Evolutionary conservation across 2,329 filamentous ascomycete species (phyloP), one percentile per base, ranked within the genome.

Genomic region (Sporothrix brasiliensis): DNA sequence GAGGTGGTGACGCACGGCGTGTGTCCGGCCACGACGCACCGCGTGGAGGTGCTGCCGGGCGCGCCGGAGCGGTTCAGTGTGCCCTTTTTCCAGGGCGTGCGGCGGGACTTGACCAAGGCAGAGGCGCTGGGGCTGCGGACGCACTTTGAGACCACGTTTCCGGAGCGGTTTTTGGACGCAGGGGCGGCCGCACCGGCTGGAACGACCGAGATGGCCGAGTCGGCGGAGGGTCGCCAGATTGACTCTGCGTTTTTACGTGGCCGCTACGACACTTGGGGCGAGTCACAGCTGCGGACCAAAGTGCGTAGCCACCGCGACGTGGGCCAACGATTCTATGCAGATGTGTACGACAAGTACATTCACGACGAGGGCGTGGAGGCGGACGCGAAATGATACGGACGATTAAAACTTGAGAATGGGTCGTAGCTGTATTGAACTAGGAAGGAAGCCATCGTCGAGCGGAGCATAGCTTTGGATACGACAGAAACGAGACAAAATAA

Each of bases 1-100:
- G 86, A 88, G 75, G 84, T 85, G 1, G 83, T 86, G 1, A 88
- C 86, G 0, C 79, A 82, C 69, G 85, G 86, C 0, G 79, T 82
- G 1, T 85, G 86, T 72, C 83, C 81, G 71, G 86, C 86, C 2
- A 88, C 86, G 0, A 83, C 83, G 0, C 79, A 84, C 69, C 77
- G 83, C 54, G 81, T 84, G 60, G 72, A 82, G 5, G 81, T 84
- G 58, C 72, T 82, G 5, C 10, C 39, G 16, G 41, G 63, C 19
- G 21, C 27, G 75, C 78, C 0, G 1, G 80, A 81, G 71, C 73
- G 82, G 11, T 83, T 78, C 74, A 83, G 81, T 70, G 78, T 84
- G 34, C 79, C 83, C 0, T 83, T 83, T 71, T 82, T 84, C 71
- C 84, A 86, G 74, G 85, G 85, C 1, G 83, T 86, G 0, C 77